Conservation (phyloP, 345 rosid genomes). For the Anacardium occidentale region DNA sequence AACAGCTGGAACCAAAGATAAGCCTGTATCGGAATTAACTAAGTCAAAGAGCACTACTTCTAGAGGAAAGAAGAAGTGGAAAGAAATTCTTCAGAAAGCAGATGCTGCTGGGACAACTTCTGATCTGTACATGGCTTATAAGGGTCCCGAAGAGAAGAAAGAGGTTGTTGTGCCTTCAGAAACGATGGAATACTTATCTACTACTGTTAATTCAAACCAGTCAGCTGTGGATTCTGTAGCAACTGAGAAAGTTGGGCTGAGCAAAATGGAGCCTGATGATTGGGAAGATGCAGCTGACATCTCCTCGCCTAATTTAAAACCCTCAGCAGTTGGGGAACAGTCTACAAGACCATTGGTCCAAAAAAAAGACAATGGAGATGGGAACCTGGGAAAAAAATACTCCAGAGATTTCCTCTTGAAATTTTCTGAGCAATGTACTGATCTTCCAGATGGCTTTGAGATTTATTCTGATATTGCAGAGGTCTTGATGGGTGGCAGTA, state of each 20-base stretch:
- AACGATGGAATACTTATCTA: conserved; percentile 27
- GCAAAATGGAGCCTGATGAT: conserved; percentile 79
- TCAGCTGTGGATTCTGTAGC: conserved; percentile 28
- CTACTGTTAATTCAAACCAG: conserved; percentile 37
- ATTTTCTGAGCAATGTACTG: conserved; percentile 63
- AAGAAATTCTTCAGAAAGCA: conserved; percentile 76
- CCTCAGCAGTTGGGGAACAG: conserved; percentile 33
- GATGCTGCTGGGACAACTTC: conserved; percentile 88
- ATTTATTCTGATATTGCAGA: conserved; percentile 49
- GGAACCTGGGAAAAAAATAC: conserved; percentile 60
- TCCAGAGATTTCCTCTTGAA: conserved; percentile 91
- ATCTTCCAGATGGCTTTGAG: conserved; percentile 67
- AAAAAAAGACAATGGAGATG: conserved; percentile 38
- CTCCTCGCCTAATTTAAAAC: conserved; percentile 74
- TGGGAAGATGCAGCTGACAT: conserved; percentile 98
- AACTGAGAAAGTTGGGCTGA: conserved; percentile 34
- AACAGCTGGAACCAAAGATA: conserved; percentile 47
- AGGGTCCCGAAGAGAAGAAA: conserved; percentile 84
- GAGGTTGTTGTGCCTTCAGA: conserved; percentile 37
- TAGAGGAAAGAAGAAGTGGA: conserved; percentile 57
- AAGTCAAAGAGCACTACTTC: conserved; percentile 41
- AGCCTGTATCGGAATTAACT: conserved; percentile 39
- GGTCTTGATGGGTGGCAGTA: conserved; percentile 34
- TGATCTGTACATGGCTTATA: conserved; percentile 88
- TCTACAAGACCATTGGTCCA: conserved; percentile 29